A percentile compares a stretch with the other conserved stretches of the same genome.
These are phyloP conservation scores for Akanthomyces lecanii DNA, from an alignment of 2,329 filamentous ascomycete genomes.

Conservation along the genomic window DNA sequence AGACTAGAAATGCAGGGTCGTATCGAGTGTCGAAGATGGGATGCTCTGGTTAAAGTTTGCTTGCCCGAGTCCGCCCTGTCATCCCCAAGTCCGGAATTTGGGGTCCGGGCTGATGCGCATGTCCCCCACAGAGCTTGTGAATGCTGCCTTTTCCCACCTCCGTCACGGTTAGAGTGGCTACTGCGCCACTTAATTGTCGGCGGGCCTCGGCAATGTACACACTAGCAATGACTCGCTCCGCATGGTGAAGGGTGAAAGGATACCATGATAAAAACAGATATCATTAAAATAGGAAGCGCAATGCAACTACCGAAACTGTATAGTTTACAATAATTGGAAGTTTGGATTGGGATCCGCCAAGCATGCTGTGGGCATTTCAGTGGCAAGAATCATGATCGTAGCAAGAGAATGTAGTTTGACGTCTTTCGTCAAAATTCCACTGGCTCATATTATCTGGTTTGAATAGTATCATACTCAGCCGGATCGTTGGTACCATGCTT, in stretches of 20 bases:
- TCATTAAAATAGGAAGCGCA: not conserved
- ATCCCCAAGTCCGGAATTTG: conserved; percentile 7
- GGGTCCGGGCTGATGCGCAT: conserved; percentile 7
- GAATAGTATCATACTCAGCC: not conserved
- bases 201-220: conserved; percentile 10
- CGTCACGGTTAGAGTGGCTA: not conserved
- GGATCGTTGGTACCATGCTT: not conserved
- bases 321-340: no score
- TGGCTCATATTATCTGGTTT: not conserved
- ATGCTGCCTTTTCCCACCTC: not conserved
- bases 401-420: no score
- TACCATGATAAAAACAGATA: not conserved
- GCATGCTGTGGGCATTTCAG: no score
- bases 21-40: not conserved
- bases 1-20: not conserved
- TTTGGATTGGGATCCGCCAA: no score
- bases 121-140: not conserved
- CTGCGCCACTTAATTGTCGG: conserved; percentile 5
- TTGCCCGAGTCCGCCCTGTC: conserved; percentile 1
- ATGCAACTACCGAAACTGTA: no score
- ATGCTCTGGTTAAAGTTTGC: not conserved
- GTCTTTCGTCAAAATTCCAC: not conserved
- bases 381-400: no score
- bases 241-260: not conserved
- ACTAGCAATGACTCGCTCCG: not conserved